Evolutionary conservation across 108 stramenopile species (phyloP).

Genomic region (Pseudonitzschia multiseries): DNA sequence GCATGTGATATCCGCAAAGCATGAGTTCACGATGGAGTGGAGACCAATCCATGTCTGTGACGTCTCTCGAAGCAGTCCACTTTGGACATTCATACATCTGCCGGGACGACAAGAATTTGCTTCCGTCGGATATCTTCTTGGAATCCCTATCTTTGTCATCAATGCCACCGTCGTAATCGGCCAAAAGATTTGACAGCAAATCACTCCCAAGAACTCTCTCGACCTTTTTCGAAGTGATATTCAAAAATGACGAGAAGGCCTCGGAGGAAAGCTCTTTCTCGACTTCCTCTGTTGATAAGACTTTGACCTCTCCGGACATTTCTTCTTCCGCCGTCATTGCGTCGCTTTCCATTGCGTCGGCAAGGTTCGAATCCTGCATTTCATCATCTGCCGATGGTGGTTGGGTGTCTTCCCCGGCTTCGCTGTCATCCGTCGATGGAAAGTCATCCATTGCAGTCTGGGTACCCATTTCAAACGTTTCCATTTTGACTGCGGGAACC

Average conservation of each 20-base stretch:
- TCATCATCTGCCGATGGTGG: slow-evolving; percentile 21
- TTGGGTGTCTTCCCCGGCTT: slow-evolving; percentile 46
- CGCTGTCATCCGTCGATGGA: slow-evolving; percentile 49
- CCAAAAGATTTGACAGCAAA: slow-evolving; percentile 60
- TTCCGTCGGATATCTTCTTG: slow-evolving; percentile 40
- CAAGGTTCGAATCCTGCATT: slow-evolving; percentile 15
- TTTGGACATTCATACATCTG: slow-evolving; percentile 65
- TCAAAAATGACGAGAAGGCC: slow-evolving; percentile 71
- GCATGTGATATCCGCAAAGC: slow-evolving; percentile 70
- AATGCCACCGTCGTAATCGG: slow-evolving; percentile 61
- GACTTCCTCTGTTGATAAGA: slow-evolving; percentile 63
- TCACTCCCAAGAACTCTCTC: slow-evolving; percentile 71
- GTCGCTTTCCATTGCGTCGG: slow-evolving; percentile 10
- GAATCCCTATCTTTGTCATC: slow-evolving; percentile 36
- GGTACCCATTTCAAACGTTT: slow-evolving; percentile 78
- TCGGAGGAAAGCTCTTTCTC: slow-evolving; percentile 52
- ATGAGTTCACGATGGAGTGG: slow-evolving; percentile 79
- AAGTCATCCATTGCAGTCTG: slow-evolving; percentile 81
- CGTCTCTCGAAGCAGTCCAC: slow-evolving; percentile 69
- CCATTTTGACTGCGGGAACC: slow-evolving; percentile 35
- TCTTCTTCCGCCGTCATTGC: slow-evolving; percentile 13
- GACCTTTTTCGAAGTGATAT: slow-evolving; percentile 79
- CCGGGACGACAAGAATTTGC: slow-evolving; percentile 57
- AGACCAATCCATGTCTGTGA: slow-evolving; percentile 86
- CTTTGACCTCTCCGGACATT: slow-evolving; percentile 23